Conservation (phyloP, 441 rosid genomes). For the Syzygium syzygioides region DNA sequence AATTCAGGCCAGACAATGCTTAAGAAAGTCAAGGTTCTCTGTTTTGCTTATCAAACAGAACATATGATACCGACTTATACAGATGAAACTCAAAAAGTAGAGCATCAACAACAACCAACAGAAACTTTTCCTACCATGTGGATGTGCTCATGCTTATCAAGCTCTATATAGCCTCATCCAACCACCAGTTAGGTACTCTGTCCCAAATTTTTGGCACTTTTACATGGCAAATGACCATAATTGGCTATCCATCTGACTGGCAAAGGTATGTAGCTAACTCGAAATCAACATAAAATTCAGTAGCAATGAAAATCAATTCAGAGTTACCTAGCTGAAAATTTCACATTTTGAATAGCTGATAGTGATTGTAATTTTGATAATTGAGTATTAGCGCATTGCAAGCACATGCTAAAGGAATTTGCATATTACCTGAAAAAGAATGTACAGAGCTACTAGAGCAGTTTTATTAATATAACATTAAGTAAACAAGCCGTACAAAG, state of each 20-base stretch:
- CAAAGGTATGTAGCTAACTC: background rate
- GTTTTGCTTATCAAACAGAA: background rate
- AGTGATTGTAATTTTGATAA: background rate
- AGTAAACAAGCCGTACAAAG: background rate
- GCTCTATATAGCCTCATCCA: background rate
- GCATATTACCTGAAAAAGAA: background rate
- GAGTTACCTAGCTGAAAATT: background rate
- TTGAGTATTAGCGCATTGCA: background rate
- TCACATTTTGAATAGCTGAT: background rate
- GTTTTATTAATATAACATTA: background rate
- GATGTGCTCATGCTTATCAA: background rate
- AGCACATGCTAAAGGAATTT: background rate
- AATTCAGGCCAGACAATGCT: background rate
- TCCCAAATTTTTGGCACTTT: background rate
- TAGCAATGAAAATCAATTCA: background rate
- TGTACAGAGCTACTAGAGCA: background rate
- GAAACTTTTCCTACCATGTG: background rate
- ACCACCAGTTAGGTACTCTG: background rate
- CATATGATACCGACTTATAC: background rate
- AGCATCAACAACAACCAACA: background rate
- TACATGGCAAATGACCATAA: background rate
- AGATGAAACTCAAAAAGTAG: background rate
- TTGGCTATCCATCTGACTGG: background rate
- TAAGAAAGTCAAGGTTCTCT: background rate
- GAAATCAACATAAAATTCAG: background rate